A percentile compares a stretch with the other conserved stretches of the same genome.
Evolutionary conservation across 2,329 filamentous ascomycete species (phyloP).

Genomic region (Diplodia corticola): DNA sequence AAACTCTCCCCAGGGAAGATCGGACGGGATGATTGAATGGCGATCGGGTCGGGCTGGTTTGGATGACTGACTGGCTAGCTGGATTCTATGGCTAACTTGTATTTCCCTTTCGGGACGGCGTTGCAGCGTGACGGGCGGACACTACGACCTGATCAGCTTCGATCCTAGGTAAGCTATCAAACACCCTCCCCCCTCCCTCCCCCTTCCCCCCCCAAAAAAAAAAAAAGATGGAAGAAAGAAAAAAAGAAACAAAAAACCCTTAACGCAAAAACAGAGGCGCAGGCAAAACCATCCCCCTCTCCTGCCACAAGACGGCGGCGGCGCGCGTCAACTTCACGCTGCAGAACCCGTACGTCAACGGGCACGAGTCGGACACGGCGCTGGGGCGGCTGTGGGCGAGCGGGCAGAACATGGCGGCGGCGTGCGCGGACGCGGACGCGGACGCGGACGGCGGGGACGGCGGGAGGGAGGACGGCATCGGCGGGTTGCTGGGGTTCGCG

Average conservation of each 20-base stretch:
- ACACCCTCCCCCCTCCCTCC: too few species aligned
- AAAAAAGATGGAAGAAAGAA: too few species aligned
- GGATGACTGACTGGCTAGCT: too few species aligned
- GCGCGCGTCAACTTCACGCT: not conserved
- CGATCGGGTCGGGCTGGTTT: too few species aligned
- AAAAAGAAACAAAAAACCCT: too few species aligned
- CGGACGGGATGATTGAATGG: too few species aligned
- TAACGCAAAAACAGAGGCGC: too few species aligned
- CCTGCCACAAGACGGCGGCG: slow-evolving; percentile 22
- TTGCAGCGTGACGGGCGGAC: slow-evolving; percentile 24
- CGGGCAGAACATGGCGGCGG: slow-evolving; percentile 15
- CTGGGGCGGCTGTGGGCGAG: slow-evolving; percentile 25
- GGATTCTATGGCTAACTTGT: too few species aligned
- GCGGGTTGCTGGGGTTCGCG: slow-evolving; percentile 44
- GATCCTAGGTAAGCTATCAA: slow-evolving; percentile 20
- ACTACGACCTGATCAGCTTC: slow-evolving; percentile 26
- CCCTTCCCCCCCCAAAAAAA: too few species aligned
- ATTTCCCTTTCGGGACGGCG: too few species aligned
- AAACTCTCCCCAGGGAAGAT: too few species aligned
- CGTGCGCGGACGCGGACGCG: slow-evolving; percentile 22
- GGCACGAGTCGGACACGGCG: slow-evolving; percentile 24
- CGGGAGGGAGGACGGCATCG: slow-evolving; percentile 35
- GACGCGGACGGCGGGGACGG: too few species aligned
- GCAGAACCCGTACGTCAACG: not conserved
- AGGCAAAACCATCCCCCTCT: slow-evolving; percentile 25